These are phyloP conservation scores for Clitocybe nebularis DNA, from an alignment of 1,284 basidiomycete species.

Conservation along the genomic window DNA sequence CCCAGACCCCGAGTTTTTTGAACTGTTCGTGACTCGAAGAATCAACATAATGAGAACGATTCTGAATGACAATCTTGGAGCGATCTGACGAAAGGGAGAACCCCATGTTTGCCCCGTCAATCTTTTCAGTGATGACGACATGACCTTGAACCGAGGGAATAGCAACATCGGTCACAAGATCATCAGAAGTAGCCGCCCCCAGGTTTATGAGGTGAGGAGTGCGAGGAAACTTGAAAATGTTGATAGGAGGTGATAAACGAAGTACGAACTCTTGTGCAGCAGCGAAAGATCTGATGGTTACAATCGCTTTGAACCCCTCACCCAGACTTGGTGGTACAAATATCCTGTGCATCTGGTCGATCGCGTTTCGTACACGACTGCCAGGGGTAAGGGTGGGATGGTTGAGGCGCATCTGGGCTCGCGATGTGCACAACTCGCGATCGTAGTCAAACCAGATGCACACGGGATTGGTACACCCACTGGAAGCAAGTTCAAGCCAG, in stretches of 20 bases:
- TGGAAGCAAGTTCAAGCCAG: conserved; percentile 48
- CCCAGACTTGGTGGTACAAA: conserved; percentile 40
- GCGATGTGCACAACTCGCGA: conserved; percentile 42
- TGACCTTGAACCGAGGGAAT: conserved; percentile 18
- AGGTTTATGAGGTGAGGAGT: conserved; percentile 57
- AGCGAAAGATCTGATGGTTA: conserved; percentile 43
- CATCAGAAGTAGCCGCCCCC: conserved; percentile 52
- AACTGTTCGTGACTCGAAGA: conserved; percentile 54
- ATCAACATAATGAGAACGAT: conserved; percentile 60
- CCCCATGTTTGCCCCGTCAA: conserved; percentile 67
- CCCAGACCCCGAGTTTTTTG: conserved; percentile 51
- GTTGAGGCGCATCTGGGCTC: conserved; percentile 50
- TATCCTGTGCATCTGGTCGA: conserved; percentile 47
- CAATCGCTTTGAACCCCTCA: conserved; percentile 51
- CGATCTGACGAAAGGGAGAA: conserved; percentile 51
- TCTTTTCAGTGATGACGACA: conserved; percentile 57
- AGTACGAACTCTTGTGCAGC: conserved; percentile 45
- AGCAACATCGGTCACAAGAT: conserved; percentile 32
- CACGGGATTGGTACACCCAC: conserved; percentile 41
- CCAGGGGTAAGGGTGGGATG: conserved; percentile 60
- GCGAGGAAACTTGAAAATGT: conserved; percentile 56
- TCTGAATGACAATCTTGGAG: conserved; percentile 50
- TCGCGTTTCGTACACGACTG: conserved; percentile 47
- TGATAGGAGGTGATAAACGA: conserved; percentile 40
- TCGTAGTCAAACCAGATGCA: conserved; percentile 58